Evolutionary conservation across 1,284 basidiomycete genomes (phyloP).

Genomic region (Lignosus rhinocerotis): DNA sequence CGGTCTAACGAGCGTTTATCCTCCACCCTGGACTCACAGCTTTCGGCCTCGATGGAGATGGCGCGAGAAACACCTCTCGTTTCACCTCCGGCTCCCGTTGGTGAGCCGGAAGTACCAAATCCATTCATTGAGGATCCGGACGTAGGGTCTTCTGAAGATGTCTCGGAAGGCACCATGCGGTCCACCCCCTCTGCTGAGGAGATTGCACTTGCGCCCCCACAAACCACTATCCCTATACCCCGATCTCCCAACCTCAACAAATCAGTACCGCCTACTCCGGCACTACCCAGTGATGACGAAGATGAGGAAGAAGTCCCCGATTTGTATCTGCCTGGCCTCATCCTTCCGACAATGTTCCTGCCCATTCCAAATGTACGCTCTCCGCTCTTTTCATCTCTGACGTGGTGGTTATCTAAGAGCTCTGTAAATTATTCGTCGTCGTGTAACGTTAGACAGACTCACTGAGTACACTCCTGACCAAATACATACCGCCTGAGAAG

Average conservation of each 20-base stretch:
- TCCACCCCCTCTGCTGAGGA: constrained; percentile 25
- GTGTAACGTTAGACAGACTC: constrained; percentile 71
- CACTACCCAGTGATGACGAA: constrained; percentile 31
- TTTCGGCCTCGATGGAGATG: constrained; percentile 15
- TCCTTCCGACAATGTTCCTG: constrained; percentile 73
- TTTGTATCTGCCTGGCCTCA: constrained; percentile 55
- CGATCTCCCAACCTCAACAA: constrained; percentile 29
- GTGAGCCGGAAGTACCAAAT: constrained; percentile 52
- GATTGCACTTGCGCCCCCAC: constrained; percentile 28
- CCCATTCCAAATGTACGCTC: constrained; percentile 79
- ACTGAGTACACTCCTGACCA: constrained; percentile 72
- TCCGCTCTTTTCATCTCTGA: constrained; percentile 44
- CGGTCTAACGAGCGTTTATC: constrained; percentile 3
- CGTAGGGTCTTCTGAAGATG: constrained; percentile 33
- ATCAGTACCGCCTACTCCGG: constrained; percentile 42
- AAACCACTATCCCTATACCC: constrained; percentile 7
- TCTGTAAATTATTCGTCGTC: constrained; percentile 23
- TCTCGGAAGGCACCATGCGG: constrained; percentile 14
- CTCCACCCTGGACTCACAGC: constrained; percentile 17
- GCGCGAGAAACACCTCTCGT: constrained; percentile 10
- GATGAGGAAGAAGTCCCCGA: constrained; percentile 53
- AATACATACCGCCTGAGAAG: constrained; percentile 77
- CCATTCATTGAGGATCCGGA: constrained; percentile 42
- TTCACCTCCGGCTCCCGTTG: constrained; percentile 19
- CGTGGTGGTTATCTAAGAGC: constrained; percentile 59